Evolutionary conservation across 768 basidiomycete genomes (phyloP).

Genomic region (Tubosaeta sp.): DNA sequence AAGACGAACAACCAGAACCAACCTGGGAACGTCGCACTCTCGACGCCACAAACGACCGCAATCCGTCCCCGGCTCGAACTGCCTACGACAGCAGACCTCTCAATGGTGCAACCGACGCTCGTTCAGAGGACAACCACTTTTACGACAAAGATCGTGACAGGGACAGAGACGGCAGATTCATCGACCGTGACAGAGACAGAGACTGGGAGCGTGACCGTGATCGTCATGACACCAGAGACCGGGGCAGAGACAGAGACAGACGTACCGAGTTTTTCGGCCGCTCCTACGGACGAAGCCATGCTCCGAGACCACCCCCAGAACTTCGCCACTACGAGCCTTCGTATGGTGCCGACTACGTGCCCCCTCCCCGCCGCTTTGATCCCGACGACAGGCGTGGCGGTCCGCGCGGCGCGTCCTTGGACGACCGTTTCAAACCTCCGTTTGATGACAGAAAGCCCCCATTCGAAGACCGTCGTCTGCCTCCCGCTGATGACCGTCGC

Average conservation of each 20-base stretch:
- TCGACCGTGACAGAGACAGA: conserved; percentile 31
- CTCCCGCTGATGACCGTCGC: conserved; percentile 24
- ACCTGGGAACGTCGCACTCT: conserved; percentile 27
- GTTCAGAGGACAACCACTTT: conserved; percentile 29
- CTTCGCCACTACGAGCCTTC: conserved; percentile 46
- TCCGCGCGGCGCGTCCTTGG: conserved; percentile 14
- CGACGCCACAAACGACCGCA: conserved; percentile 29
- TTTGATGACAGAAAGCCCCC: conserved; percentile 30
- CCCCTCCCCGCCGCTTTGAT: conserved; percentile 33
- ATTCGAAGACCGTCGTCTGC: conserved; percentile 26
- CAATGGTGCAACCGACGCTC: conserved; percentile 12
- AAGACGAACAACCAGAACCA: conserved; percentile 30
- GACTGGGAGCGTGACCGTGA: conserved; percentile 37
- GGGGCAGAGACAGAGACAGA: conserved; percentile 35
- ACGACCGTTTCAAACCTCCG: conserved; percentile 25
- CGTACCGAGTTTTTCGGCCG: conserved; percentile 36
- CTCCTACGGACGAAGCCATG: conserved; percentile 37
- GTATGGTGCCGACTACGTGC: conserved; percentile 33
- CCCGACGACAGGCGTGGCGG: conserved; percentile 26
- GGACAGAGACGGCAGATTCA: conserved; percentile 31
- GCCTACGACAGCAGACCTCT: conserved; percentile 5
- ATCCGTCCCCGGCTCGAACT: conserved; percentile 8
- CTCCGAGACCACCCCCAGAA: conserved; percentile 42
- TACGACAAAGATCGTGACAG: conserved; percentile 30
- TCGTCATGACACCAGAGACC: conserved; percentile 23